Evolutionary conservation across 2,329 filamentous ascomycete genomes (phyloP), one percentile per base, ranked within the genome.

Genomic region (Penicillium oxalicum): DNA sequence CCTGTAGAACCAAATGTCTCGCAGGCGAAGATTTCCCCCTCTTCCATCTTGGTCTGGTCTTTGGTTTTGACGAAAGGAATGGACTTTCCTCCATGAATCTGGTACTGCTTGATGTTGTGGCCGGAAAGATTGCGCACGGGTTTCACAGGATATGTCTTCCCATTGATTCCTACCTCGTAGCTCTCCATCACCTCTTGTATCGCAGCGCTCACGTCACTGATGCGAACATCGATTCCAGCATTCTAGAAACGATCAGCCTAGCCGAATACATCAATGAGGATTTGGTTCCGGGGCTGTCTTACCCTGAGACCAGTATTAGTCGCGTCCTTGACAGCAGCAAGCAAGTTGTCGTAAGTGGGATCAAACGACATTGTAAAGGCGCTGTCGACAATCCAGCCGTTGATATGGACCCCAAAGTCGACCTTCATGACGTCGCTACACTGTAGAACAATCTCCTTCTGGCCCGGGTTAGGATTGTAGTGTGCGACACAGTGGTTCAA

Each of bases 351-450:
- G 67, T 88, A 91, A 55, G 78, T 79, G 25, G 79, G 81, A 60
- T 91, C 84, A 62, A 88, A 91, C 0, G 86, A 77, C 69, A 91
- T 76, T 8, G 87, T 91, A 64, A 90, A 91, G 5, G 87, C 87
- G 56, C 82, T 87, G 72, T 91, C 87, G 49, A 91, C 86, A 63
- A 91, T 91, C 57, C 82, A 78, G 4, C 87, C 87, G 61, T 86
- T 87, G 61, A 91, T 78, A 65, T 91, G 87, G 28, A 91, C 87
- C 42, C 87, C 87, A 61, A 90, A 87, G 61, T 91, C 87, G 6
- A 91, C 83, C 69, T 88, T 91, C 78, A 91, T 79, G 33, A 94
- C 87, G 64, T 94, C 87, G 53, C 81, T 78, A 52, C 84, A 68
- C 62, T 86, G 75, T 50, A 93, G 73, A 32, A 90, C 70, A 60